phyloP scores from a whole-genome alignment of 441 rosid species.

The Populus hybrid region DNA sequence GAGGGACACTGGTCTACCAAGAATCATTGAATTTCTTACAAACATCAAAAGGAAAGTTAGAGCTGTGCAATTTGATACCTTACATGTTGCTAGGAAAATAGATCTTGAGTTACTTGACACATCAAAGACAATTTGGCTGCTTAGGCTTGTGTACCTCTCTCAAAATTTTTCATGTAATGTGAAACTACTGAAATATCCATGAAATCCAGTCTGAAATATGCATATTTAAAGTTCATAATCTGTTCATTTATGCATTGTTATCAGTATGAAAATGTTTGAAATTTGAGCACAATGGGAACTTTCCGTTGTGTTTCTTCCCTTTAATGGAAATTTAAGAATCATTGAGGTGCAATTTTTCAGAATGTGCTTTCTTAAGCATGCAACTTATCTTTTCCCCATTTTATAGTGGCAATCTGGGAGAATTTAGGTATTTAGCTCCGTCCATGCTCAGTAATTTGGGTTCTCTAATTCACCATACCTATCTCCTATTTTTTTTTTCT shows the following conservation, averaged over 20 bases:
- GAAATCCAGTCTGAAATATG: background rate
- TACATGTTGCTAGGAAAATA: background rate
- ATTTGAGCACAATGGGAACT: background rate
- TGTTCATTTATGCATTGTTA: background rate
- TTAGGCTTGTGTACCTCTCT: background rate
- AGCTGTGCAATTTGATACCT: background rate
- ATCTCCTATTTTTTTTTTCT: slow-evolving; percentile 8
- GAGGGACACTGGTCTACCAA: background rate
- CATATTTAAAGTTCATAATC: background rate
- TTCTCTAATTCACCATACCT: background rate
- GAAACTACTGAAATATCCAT: background rate
- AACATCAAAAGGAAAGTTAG: background rate
- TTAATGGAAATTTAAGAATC: background rate
- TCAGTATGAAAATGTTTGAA: background rate
- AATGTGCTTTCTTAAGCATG: background rate
- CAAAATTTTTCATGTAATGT: background rate
- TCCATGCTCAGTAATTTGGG: background rate
- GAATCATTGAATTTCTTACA: background rate
- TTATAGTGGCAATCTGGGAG: background rate
- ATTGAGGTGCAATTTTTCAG: background rate
- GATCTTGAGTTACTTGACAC: background rate
- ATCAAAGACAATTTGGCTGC: background rate
- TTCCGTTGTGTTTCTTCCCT: background rate
- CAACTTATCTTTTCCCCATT: background rate
- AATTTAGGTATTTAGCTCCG: background rate